A percentile compares a stretch with the other conserved stretches of the same genome.
Conservation (phyloP, 164 flowering plant genomes). For the Hamamelis virginiana region DNA sequence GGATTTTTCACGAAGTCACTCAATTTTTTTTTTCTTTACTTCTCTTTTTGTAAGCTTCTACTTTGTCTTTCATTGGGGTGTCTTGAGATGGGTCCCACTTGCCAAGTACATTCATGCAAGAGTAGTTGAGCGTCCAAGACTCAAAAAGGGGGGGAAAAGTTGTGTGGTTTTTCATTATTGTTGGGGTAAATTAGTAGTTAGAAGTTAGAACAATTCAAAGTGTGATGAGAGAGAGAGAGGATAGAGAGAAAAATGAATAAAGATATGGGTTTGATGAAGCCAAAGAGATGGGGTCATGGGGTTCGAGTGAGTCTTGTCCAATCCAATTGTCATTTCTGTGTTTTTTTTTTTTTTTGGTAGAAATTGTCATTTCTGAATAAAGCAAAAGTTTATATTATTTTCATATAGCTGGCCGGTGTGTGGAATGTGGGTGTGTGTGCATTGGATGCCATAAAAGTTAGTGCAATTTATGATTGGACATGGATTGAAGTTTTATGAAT, state of each 20-base stretch:
- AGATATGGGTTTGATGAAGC: no score
- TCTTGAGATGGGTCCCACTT: slow-evolving; percentile 18
- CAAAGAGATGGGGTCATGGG: no score
- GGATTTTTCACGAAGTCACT: no score
- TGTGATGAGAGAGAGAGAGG: no score
- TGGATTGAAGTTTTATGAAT: slow-evolving; percentile 1
- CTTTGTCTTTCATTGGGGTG: neutral
- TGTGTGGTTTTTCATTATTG: neutral
- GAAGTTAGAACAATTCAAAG: neutral
- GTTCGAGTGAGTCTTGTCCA: no score
- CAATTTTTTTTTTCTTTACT: neutral
- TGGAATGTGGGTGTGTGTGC: neutral
- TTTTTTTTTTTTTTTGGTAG: no score
- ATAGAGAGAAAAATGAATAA: no score
- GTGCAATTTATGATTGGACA: slow-evolving; percentile 4
- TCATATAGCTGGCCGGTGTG: no score
- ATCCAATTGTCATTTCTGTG: neutral
- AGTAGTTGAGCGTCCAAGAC: slow-evolving; percentile 15
- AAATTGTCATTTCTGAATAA: slow-evolving; percentile 5
- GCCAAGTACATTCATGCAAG: slow-evolving; percentile 1
- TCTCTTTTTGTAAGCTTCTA: neutral
- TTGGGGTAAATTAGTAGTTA: neutral
- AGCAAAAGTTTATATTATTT: slow-evolving; percentile 7
- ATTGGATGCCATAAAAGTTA: slow-evolving; percentile 3
- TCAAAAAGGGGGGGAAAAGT: neutral